Percentiles rank a stretch among this genome's conserved stretches.
Evolutionary conservation across 352 stramenopile species (phyloP).

Genomic region (Globisporangium viniferum): DNA sequence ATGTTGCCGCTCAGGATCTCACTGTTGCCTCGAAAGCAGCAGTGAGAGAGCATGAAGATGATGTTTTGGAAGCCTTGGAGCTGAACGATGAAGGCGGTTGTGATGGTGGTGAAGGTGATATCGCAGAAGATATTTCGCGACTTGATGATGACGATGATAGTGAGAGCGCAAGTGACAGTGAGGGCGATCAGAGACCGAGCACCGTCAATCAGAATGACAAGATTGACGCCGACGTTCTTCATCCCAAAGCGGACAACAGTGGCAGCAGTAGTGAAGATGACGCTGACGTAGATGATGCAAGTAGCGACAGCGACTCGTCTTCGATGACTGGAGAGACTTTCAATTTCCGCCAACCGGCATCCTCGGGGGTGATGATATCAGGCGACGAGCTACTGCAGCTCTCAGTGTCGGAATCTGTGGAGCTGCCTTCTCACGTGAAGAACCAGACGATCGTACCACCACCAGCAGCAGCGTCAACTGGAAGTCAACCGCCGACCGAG

Average conservation of each 20-base stretch:
- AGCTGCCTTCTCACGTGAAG: conserved; percentile 15
- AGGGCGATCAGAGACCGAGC: neutral
- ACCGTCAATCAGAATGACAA: neutral
- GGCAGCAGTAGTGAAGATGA: conserved; percentile 2
- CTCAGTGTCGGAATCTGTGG: conserved; percentile 30
- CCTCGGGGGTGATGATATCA: neutral
- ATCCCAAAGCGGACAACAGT: neutral
- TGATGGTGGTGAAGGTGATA: neutral
- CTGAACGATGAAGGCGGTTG: conserved; percentile 10
- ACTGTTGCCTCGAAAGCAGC: neutral
- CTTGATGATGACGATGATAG: conserved; percentile 17
- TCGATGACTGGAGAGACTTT: conserved; percentile 1
- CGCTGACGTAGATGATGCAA: neutral
- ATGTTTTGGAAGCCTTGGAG: neutral
- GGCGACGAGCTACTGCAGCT: conserved; percentile 32
- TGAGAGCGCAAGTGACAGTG: conserved; percentile 18
- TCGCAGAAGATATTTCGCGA: conserved; percentile 31
- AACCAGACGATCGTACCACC: neutral
- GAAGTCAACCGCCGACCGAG: conserved; percentile 19
- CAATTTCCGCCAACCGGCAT: conserved; percentile 9
- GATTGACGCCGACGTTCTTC: neutral
- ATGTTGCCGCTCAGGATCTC: neutral
- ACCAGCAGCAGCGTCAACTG: neutral
- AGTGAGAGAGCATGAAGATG: neutral
- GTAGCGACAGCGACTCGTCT: neutral